Conservation (phyloP, 1,139 yeast species). For the Candida albicans region DNA sequence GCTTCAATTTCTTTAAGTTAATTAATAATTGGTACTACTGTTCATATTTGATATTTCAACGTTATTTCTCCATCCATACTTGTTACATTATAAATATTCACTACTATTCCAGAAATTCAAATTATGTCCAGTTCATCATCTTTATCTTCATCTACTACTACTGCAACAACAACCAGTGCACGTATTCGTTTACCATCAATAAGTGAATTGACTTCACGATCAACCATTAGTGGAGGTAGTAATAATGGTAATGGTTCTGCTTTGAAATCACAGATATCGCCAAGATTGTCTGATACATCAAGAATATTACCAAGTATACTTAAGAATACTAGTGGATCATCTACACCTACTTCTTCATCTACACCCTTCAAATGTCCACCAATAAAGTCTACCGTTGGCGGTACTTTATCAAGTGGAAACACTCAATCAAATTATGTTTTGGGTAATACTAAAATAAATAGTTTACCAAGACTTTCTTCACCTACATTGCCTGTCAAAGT, state of each 20-base stretch:
- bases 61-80: too few relatives aligned
- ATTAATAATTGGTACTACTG: not conserved
- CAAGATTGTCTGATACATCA: slow-evolving; percentile 9
- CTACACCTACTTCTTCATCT: slow-evolving; percentile 9
- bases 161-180: slow-evolving; percentile 7
- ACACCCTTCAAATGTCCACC: slow-evolving; percentile 14
- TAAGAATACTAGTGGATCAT: not conserved
- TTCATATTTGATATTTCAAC: not conserved
- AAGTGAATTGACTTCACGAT: slow-evolving; percentile 30
- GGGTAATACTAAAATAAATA: not conserved
- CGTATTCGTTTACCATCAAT: slow-evolving; percentile 35
- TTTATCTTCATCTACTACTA: slow-evolving; percentile 1
- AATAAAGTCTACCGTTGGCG: slow-evolving; percentile 13
- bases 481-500: slow-evolving; percentile 11
- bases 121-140: not conserved
- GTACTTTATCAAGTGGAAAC: not conserved
- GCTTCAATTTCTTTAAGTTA: too few relatives aligned
- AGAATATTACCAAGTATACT: slow-evolving; percentile 10
- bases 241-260: slow-evolving; percentile 3
- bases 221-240: slow-evolving; percentile 3
- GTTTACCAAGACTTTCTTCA: slow-evolving; percentile 18
- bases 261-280: slow-evolving; percentile 5
- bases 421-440: slow-evolving; percentile 4
- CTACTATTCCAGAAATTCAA: not conserved
- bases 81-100: too few relatives aligned